Base-by-base conservation (phyloP, 768 basidiomycete species). In the Cubamyces sp. region DNA sequence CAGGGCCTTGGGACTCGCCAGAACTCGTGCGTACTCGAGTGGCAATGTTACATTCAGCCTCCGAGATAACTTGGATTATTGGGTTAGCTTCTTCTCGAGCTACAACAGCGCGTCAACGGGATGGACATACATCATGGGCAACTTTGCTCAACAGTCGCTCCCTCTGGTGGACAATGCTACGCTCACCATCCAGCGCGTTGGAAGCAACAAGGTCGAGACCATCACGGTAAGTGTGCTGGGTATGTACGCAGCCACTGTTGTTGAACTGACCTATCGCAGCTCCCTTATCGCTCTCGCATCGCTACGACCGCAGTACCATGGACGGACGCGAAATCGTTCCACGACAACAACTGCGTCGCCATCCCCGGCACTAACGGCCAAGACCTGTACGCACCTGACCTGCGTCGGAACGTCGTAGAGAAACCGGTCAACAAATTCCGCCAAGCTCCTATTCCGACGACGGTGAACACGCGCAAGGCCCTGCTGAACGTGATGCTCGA, bases 281-380 rank as follows among this genome's bases (percentile, higher is more conserved):
- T 87, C 54, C 85, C 86, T 14, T 87, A 84, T 70, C 82, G 82
- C 40, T 85, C 84, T 3, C 79, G 83, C 43, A 77, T 86, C 62
- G 79, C 80, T 25, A 73, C 79, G 1, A 69, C 70, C 11, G 74
- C 82, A 25, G 75, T 75, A 21, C 69, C 76, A 18, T 87, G 85
- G 68, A 82, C 81, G 1, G 78, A 85, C 68, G 70, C 73, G 2
- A 73, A 74, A 9, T 81, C 84, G 9, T 85, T 80, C 70, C 76
- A 80, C 26, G 75, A 75, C 23, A 82, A 81, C 59, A 86, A 86
- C 67, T 87, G 85, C 66, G 70, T 78, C 8, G 82, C 82, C 15
- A 76, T 74, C 8, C 60, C 66, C 2, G 77, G 70, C 28, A 87
- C 85, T 3, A 88, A 88, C 65, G 77, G 77, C 23, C 65, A 66